Percentiles rank a stretch among this genome's conserved stretches.
Conservation (phyloP, 2,329 filamentous ascomycete species). For the Pseudogymnoascus sp. region DNA sequence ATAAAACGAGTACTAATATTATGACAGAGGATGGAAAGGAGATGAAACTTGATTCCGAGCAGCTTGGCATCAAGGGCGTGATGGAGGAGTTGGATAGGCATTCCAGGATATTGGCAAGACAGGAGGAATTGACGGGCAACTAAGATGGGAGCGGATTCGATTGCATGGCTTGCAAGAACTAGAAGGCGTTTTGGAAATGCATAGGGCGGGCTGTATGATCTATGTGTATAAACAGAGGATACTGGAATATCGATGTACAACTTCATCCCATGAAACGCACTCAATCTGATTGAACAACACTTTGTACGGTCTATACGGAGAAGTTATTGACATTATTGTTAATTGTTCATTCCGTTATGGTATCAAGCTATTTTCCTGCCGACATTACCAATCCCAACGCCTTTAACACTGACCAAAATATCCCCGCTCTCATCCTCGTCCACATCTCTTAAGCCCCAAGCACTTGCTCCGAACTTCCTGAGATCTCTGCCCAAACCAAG, state of each 20-base stretch:
- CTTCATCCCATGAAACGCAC: neutral
- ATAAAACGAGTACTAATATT: conserved; percentile 17
- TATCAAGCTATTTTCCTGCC: conserved; percentile 72
- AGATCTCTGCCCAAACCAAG: conserved; percentile 77
- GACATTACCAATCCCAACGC: conserved; percentile 87
- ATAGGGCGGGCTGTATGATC: conserved; percentile 7
- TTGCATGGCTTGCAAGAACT: conserved; percentile 3
- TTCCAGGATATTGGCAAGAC: conserved; percentile 71
- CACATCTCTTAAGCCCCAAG: conserved; percentile 79
- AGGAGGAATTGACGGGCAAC: conserved; percentile 62
- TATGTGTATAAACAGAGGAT: conserved; percentile 7
- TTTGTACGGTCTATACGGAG: neutral
- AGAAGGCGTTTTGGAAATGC: conserved; percentile 8
- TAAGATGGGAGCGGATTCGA: conserved; percentile 10
- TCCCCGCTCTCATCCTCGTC: conserved; percentile 55
- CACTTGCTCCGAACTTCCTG: conserved; percentile 78
- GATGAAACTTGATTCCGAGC: conserved; percentile 71
- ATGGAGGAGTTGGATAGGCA: conserved; percentile 86
- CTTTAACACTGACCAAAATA: conserved; percentile 84
- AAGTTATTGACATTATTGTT: conserved; percentile 7
- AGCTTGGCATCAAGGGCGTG: conserved; percentile 76
- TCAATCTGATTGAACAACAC: neutral
- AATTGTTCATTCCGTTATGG: conserved; percentile 7
- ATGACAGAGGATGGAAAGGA: conserved; percentile 81
- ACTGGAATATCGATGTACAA: conserved; percentile 4